A percentile compares a stretch with the other conserved stretches of the same genome.
Conservation (phyloP, 1,284 basidiomycete genomes). For the Cutaneotrichosporon sp. region DNA sequence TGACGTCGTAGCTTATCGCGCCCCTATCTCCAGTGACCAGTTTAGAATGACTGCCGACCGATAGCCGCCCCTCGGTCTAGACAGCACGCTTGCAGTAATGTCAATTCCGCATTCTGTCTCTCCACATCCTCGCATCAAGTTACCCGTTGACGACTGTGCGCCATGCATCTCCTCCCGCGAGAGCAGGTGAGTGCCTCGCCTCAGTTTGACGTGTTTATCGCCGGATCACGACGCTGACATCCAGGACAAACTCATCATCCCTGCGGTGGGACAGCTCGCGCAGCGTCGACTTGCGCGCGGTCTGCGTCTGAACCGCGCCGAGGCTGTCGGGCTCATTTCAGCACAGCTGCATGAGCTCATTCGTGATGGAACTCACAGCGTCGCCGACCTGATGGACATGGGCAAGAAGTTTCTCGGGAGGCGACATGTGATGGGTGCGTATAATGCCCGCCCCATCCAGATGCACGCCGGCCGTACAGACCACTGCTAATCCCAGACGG, state of each 20-base stretch:
- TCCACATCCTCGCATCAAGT: neutral
- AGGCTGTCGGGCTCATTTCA: constrained; percentile 85
- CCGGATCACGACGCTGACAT: neutral
- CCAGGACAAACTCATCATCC: constrained; percentile 50
- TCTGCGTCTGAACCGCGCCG: constrained; percentile 74
- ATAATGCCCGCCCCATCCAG: neutral
- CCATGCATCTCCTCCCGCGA: constrained; percentile 41
- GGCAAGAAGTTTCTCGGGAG: constrained; percentile 85
- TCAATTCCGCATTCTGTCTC: too few species aligned
- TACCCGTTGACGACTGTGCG: neutral
- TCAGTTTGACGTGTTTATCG: neutral
- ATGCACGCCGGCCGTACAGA: neutral
- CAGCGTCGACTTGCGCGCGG: constrained; percentile 93
- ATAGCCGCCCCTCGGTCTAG: too few species aligned
- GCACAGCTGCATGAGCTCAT: constrained; percentile 89
- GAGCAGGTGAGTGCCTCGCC: constrained; percentile 33
- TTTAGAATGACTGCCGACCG: too few species aligned
- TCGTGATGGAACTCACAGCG: constrained; percentile 84
- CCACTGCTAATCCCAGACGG: constrained; percentile 28
- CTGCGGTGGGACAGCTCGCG: constrained; percentile 74
- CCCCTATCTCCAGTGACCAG: too few species aligned
- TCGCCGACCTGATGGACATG: constrained; percentile 84
- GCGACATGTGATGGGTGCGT: constrained; percentile 67
- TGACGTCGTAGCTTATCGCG: too few species aligned
- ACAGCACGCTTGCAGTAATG: too few species aligned